Percentiles rank a stretch among this genome's conserved stretches.
Conservation (phyloP, 2,329 filamentous ascomycete genomes). For the Acrocalymma vagum region DNA sequence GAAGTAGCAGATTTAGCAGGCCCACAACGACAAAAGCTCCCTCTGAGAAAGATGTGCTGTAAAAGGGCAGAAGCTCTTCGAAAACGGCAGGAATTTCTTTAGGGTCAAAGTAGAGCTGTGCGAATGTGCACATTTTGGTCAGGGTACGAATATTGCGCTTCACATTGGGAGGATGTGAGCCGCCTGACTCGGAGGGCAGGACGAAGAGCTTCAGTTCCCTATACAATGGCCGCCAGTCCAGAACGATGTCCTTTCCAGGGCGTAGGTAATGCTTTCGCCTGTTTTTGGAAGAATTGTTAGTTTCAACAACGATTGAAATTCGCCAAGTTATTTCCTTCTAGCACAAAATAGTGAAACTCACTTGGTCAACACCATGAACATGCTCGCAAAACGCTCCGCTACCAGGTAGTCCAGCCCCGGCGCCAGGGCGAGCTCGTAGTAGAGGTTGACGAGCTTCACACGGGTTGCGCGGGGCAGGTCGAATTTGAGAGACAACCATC, state of each 20-base stretch:
- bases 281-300: slow-evolving; percentile 41
- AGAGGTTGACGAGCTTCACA: slow-evolving; percentile 85
- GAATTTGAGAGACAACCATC: slow-evolving; percentile 97
- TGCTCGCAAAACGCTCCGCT: slow-evolving; percentile 91
- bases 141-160: slow-evolving; percentile 76
- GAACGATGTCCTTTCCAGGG: slow-evolving; percentile 84
- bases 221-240: slow-evolving; percentile 95
- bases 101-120: slow-evolving; percentile 92
- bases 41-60: slow-evolving; percentile 91
- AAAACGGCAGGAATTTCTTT: slow-evolving; percentile 78
- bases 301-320: slow-evolving; percentile 1
- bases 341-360: slow-evolving; percentile 65
- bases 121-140: slow-evolving; percentile 88
- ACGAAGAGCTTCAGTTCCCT: slow-evolving; percentile 92
- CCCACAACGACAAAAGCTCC: slow-evolving; percentile 94
- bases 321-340: too few species aligned
- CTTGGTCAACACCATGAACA: slow-evolving; percentile 97
- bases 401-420: slow-evolving; percentile 85
- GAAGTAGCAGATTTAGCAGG: slow-evolving; percentile 84
- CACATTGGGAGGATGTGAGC: slow-evolving; percentile 68
- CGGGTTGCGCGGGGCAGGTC: slow-evolving; percentile 88
- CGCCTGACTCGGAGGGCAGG: slow-evolving; percentile 79
- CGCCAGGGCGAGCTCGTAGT: slow-evolving; percentile 91
- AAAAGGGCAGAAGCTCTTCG: slow-evolving; percentile 66
- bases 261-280: slow-evolving; percentile 96